These are phyloP conservation scores for Lignosus rhinocerotis DNA, from an alignment of 1,284 basidiomycete genomes.

Conservation along the genomic window DNA sequence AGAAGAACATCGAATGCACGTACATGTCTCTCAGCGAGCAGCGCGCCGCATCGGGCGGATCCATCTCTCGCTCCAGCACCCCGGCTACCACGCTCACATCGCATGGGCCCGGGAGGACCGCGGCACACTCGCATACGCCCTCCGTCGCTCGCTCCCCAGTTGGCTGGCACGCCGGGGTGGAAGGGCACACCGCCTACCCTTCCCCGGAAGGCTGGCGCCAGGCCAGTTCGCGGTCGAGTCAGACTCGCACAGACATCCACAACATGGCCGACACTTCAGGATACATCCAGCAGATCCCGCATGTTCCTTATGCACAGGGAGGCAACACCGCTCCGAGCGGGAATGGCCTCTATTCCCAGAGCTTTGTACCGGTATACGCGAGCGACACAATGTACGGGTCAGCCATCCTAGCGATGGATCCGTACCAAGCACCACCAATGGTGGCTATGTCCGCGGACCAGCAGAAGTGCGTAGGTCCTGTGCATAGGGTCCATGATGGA, in stretches of 20 bases:
- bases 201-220: conserved; percentile 16
- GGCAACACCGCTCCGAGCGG: background rate
- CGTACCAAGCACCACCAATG: conserved; percentile 16
- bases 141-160: conserved; percentile 1
- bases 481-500: background rate
- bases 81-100: background rate
- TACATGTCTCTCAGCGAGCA: conserved; percentile 36
- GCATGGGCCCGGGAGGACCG: background rate
- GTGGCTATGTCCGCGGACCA: conserved; percentile 5
- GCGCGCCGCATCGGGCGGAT: conserved; percentile 23
- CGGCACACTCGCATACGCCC: conserved; percentile 3
- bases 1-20: conserved; percentile 35
- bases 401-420: conserved; percentile 7
- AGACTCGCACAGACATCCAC: background rate
- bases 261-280: no score
- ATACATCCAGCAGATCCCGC: background rate
- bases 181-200: conserved; percentile 9
- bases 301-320: conserved; percentile 8
- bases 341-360: conserved; percentile 6
- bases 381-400: conserved; percentile 21
- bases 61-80: conserved; percentile 22
- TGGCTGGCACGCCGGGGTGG: conserved; percentile 4
- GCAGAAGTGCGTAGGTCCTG: conserved; percentile 9
- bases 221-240: background rate
- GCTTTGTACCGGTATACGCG: conserved; percentile 22